phyloP scores from a whole-genome alignment of 1,284 basidiomycete species.

The Trichosporon faecale region DNA sequence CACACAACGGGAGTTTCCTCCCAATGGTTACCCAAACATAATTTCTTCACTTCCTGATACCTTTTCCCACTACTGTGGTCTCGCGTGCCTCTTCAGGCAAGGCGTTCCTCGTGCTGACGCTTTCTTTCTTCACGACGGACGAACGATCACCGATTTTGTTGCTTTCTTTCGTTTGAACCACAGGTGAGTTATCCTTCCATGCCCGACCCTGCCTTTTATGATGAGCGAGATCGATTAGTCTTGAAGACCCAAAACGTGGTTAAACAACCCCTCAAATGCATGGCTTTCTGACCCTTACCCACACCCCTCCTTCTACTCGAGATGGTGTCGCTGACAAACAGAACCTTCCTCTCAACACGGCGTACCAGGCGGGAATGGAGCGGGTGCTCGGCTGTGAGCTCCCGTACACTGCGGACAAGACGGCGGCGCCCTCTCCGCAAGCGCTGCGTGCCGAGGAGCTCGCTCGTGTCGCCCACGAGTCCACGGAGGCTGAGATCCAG shows the following conservation, averaged over 20 bases:
- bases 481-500: constrained; percentile 36
- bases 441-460: constrained; percentile 15
- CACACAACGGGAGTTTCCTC: constrained; percentile 21
- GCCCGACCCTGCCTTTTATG: constrained; percentile 26
- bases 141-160: not conserved
- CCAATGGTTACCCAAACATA: constrained; percentile 46
- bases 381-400: constrained; percentile 37
- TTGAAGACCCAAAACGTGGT: constrained; percentile 53
- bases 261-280: constrained; percentile 46
- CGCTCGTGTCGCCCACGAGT: constrained; percentile 35
- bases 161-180: constrained; percentile 12
- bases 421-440: constrained; percentile 7
- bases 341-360: constrained; percentile 42
- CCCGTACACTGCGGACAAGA: constrained; percentile 23
- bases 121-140: constrained; percentile 12
- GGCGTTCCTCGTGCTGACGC: constrained; percentile 25
- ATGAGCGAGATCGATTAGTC: constrained; percentile 53
- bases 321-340: constrained; percentile 30
- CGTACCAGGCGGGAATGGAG: constrained; percentile 49
- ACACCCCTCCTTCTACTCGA: not conserved
- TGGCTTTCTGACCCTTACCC: constrained; percentile 48
- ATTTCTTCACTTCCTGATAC: constrained; percentile 54
- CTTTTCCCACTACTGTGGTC: constrained; percentile 5
- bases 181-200: constrained; percentile 41
- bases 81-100: not conserved